Evolutionary conservation across 2,329 filamentous ascomycete genomes (phyloP).

Genomic region (Akanthomyces uredinophilus): DNA sequence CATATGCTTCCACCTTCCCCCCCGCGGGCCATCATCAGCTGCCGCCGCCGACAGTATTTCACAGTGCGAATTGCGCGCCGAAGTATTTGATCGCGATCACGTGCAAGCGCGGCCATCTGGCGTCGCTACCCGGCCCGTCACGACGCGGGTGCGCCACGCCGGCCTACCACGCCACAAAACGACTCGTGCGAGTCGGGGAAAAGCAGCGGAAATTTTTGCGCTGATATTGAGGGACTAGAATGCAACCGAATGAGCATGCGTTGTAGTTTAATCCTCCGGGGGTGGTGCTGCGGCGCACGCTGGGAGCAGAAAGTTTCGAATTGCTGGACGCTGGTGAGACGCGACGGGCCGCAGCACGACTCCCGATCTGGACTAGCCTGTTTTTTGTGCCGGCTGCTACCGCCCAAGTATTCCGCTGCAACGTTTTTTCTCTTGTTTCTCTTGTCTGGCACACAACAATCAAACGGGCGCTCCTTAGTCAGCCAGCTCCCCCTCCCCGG

Average conservation of each 20-base stretch:
- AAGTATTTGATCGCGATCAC: neutral
- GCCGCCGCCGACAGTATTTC: neutral
- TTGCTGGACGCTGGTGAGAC: slow-evolving; percentile 7
- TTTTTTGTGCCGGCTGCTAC: neutral
- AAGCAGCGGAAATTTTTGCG: neutral
- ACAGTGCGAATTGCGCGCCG: neutral
- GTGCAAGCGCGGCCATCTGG: neutral
- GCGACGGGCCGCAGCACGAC: slow-evolving; percentile 1
- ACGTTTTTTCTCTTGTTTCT: neutral
- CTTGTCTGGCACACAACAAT: too few species aligned
- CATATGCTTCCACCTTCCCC: neutral
- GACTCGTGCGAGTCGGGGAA: neutral
- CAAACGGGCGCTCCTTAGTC: neutral
- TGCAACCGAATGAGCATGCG: neutral
- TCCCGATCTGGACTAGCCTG: neutral
- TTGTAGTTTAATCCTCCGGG: neutral
- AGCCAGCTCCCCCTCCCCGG: slow-evolving; percentile 16
- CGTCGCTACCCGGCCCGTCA: neutral
- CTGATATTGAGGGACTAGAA: neutral
- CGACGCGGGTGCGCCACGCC: neutral
- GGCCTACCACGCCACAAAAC: neutral
- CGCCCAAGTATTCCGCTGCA: neutral
- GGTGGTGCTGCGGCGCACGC: neutral
- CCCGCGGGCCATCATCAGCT: neutral
- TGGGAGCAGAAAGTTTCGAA: neutral